These are phyloP conservation scores for Boletus eberwhitei DNA, from an alignment of 768 basidiomycete genomes.

Conservation along the genomic window DNA sequence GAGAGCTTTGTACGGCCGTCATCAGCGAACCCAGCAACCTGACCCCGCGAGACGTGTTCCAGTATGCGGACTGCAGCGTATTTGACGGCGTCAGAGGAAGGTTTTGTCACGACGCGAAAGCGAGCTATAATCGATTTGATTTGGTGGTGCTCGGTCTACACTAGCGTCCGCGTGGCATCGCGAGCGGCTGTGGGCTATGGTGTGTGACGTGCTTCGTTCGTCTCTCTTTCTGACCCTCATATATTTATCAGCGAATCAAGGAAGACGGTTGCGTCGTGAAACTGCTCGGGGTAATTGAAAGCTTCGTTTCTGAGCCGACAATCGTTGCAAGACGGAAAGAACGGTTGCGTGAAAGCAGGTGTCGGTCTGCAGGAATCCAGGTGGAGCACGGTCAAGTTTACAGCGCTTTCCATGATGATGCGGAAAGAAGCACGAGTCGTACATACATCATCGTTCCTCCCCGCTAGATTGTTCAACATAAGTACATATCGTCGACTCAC, in stretches of 20 bases:
- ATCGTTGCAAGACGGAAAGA: neutral
- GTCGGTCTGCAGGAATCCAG: neutral
- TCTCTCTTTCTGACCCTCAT: neutral
- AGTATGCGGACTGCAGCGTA: neutral
- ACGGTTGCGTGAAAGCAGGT: neutral
- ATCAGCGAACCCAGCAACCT: constrained; percentile 14
- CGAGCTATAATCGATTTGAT: neutral
- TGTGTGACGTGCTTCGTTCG: neutral
- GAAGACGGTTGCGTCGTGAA: neutral
- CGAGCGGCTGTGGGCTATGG: neutral
- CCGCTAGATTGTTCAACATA: no score
- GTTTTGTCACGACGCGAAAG: constrained; percentile 9
- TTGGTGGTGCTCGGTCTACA: constrained; percentile 15
- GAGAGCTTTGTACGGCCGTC: constrained; percentile 6
- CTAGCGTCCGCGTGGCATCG: neutral
- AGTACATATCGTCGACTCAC: no score
- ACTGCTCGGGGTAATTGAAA: neutral
- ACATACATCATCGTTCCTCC: no score
- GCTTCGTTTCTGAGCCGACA: neutral
- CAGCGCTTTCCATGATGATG: no score
- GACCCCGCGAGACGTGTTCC: constrained; percentile 2
- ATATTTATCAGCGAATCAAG: neutral
- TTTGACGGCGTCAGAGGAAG: constrained; percentile 23
- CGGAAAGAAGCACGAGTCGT: no score
- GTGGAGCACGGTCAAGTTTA: no score